These are phyloP conservation scores for Dillenia turbinata DNA, from an alignment of 164 flowering plant genomes.

Conservation along the genomic window DNA sequence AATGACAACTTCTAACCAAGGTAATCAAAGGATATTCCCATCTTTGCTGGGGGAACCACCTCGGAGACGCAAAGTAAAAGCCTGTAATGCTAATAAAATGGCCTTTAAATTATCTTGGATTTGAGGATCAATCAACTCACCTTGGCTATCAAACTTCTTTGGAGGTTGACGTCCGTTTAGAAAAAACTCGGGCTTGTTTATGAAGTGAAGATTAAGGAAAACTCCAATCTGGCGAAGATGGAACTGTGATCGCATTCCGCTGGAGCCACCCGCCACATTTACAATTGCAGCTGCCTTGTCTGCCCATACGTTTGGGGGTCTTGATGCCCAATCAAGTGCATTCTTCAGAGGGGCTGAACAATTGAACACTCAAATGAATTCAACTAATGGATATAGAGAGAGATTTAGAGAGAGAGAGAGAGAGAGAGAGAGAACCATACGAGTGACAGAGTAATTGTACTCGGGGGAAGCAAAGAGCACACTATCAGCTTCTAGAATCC, in stretches of 20 bases:
- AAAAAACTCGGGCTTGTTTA: conserved; percentile 73
- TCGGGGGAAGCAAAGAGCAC: conserved; percentile 55
- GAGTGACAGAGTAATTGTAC: conserved; percentile 46
- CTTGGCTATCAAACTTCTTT: conserved; percentile 57
- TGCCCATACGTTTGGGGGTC: conserved; percentile 84
- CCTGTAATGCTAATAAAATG: conserved; percentile 49
- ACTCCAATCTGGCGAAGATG: conserved; percentile 91
- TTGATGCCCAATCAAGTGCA: conserved; percentile 93
- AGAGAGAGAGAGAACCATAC: conserved; percentile 10
- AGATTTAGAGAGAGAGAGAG: background rate
- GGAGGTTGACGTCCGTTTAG: conserved; percentile 58
- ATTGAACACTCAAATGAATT: too few species aligned
- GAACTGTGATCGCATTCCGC: conserved; percentile 62
- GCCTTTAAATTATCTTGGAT: conserved; percentile 38
- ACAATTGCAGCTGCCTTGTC: conserved; percentile 86
- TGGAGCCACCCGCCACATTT: conserved; percentile 59
- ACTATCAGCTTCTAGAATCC: conserved; percentile 38
- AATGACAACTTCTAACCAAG: too few species aligned
- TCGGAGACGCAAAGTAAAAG: conserved; percentile 52
- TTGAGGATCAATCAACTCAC: conserved; percentile 51
- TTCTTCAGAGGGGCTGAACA: conserved; percentile 61
- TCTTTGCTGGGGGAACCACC: conserved; percentile 8
- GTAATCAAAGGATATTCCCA: too few species aligned
- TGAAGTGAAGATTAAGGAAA: conserved; percentile 78
- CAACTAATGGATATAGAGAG: too few species aligned